These are phyloP conservation scores for Cyberlindnera galapagoensis DNA, from an alignment of 805 yeast genomes.

Conservation along the genomic window DNA sequence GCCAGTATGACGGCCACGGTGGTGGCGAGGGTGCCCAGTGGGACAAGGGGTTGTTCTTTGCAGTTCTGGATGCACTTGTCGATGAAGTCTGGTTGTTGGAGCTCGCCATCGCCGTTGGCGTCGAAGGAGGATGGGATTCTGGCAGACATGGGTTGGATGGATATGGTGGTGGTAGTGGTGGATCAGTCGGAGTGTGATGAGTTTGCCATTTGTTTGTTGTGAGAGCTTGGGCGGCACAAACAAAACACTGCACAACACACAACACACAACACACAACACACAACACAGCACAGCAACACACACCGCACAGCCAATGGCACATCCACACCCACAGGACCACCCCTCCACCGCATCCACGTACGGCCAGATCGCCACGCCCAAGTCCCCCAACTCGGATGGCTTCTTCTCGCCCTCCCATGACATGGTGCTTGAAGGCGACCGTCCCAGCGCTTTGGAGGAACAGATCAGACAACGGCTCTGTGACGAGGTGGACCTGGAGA, in stretches of 20 bases:
- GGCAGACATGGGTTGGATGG: no score
- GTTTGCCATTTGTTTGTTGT: no score
- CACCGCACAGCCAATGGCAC: no score
- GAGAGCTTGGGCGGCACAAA: no score
- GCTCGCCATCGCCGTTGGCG: constrained; percentile 12
- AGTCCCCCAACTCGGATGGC: constrained; percentile 34
- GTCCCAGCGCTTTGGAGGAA: constrained; percentile 9
- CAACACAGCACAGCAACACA: no score
- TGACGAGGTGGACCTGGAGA: constrained; percentile 53
- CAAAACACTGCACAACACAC: no score
- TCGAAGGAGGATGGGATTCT: constrained; percentile 32
- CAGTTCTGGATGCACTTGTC: constrained; percentile 56
- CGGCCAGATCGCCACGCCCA: constrained; percentile 37
- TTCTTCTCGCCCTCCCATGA: constrained; percentile 21
- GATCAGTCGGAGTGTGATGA: not conserved
- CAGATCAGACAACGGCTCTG: constrained; percentile 28
- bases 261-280: no score
- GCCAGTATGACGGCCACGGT: constrained; percentile 77
- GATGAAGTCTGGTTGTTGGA: constrained; percentile 39
- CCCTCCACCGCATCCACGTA: constrained; percentile 14
- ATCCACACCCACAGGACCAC: constrained; percentile 6
- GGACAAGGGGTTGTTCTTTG: constrained; percentile 85
- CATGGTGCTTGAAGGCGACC: no score
- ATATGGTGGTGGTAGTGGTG: not conserved
- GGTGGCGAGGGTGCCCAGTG: constrained; percentile 73